These are phyloP conservation scores for Phytophthora sansomeana DNA, from an alignment of 352 stramenopile genomes.

Conservation along the genomic window DNA sequence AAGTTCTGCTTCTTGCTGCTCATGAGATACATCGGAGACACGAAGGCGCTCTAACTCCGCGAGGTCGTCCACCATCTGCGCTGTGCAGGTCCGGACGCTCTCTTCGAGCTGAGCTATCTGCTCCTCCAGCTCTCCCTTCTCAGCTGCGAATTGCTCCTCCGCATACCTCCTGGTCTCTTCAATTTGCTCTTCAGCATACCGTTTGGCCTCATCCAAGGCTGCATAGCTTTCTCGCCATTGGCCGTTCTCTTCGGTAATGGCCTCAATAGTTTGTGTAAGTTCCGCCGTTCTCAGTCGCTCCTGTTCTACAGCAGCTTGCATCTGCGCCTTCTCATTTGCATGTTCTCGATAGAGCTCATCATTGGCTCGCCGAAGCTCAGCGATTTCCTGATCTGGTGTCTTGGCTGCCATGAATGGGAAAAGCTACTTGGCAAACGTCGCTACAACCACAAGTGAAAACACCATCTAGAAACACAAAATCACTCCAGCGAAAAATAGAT, in stretches of 20 bases:
- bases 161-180: conserved; percentile 38
- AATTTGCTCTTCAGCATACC: conserved; percentile 55
- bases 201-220: conserved; percentile 57
- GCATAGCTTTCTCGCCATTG: conserved; percentile 72
- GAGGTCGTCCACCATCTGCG: conserved; percentile 55
- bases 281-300: conserved; percentile 57
- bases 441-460: conserved; percentile 5
- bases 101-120: conserved; percentile 60
- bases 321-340: conserved; percentile 80
- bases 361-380: conserved; percentile 59
- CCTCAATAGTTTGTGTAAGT: conserved; percentile 49
- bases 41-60: conserved; percentile 66
- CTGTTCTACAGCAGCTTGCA: conserved; percentile 78
- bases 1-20: conserved; percentile 53
- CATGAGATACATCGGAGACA: conserved; percentile 30
- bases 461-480: not conserved
- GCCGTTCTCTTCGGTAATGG: conserved; percentile 63
- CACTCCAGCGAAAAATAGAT: conserved; percentile 33
- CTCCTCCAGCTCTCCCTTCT: conserved; percentile 62
- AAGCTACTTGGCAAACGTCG: conserved; percentile 5
- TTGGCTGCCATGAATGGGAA: conserved; percentile 31
- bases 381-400: conserved; percentile 59
- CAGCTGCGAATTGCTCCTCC: conserved; percentile 24
- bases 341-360: conserved; percentile 71
- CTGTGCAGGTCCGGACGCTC: conserved; percentile 55